Percentiles rank a stretch among this genome's conserved stretches.
Evolutionary conservation across 768 basidiomycete genomes (phyloP).

Genomic region (Collybia sordida): DNA sequence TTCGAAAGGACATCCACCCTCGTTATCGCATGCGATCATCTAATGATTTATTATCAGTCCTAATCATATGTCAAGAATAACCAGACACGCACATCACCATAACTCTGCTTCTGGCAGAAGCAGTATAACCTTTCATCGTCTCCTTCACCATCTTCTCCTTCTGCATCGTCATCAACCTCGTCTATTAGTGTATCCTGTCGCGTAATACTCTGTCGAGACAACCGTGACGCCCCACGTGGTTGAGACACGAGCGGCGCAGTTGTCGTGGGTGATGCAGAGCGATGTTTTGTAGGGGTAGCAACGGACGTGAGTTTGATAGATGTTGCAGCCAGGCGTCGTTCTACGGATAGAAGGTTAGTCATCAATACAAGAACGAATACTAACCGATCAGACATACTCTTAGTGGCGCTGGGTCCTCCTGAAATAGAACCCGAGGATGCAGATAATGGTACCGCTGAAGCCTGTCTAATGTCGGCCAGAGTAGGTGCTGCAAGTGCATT

Average conservation of each 20-base stretch:
- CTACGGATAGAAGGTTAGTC: conserved; percentile 20
- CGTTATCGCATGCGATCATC: conserved; percentile 78
- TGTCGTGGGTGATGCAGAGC: conserved; percentile 45
- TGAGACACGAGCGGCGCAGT: conserved; percentile 26
- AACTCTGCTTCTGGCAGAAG: conserved; percentile 51
- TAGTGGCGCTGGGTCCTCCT: conserved; percentile 29
- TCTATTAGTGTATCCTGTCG: conserved; percentile 32
- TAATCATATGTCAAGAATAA: not conserved
- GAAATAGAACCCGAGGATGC: conserved; percentile 17
- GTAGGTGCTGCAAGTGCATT: conserved; percentile 35
- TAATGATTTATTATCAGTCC: conserved; percentile 12
- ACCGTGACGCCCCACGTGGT: conserved; percentile 41
- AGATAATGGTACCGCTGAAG: conserved; percentile 16
- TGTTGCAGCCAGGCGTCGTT: conserved; percentile 37
- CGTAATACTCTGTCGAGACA: conserved; percentile 44
- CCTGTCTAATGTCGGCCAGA: conserved; percentile 23
- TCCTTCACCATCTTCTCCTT: conserved; percentile 39
- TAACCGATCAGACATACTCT: conserved; percentile 32
- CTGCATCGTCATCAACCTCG: conserved; percentile 42
- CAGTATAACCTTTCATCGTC: conserved; percentile 51
- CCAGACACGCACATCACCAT: conserved; percentile 41
- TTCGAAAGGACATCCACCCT: conserved; percentile 63
- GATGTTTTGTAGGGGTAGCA: conserved; percentile 34
- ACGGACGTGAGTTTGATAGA: conserved; percentile 43
- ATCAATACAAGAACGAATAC: not conserved